Base-by-base conservation (phyloP, 2,329 filamentous ascomycete genomes). In the Aspergillus quadrilineatus region DNA sequence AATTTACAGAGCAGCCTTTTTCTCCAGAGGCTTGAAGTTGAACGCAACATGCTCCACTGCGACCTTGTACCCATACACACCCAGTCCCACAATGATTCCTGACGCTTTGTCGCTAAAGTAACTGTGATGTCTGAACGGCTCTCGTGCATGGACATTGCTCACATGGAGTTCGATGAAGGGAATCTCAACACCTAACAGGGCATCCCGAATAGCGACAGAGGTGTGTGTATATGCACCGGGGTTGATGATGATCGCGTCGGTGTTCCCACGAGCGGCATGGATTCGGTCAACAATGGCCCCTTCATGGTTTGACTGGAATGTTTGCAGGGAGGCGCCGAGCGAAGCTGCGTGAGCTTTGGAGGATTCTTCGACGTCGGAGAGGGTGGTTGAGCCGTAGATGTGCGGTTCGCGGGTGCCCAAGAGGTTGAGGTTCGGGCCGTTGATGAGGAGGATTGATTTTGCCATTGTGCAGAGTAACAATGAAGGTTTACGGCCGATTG, bases 341-440 rank as follows among this genome's bases (percentile, higher is more conserved):
- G 69, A 61, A 0, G 72, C 47, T 32, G 83, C 84, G 58, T 86
- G 84, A 0, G 74, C 59, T 48, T 76, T 66, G 26, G 82, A 81
- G 8, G 75, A 63, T 2, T 71, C 57, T 46, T 85, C 79, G 14
- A 92, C 80, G 62, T 89, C 83, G 17, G 77, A 50, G 10, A 92
- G 84, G 0, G 88, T 90, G 0, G 85, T 85, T 59, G 77, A 79
- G 67, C 89, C 89, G 76, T 92, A 92, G 65, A 90, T 81, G 29
- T 85, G 76, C 14, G 89, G 89, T 70, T 93, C 89, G 22, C 89
- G 82, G 10, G 84, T 87, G 36, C 89, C 89, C 30, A 92, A 82
- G 49, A 92, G 85, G 75, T 92, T 92, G 65, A 92, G 86, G 72
- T 92, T 92, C 32, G 89, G 88, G n/a, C 89, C 89, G 73, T 91